These are phyloP conservation scores for Corinectria fuckeliana DNA, from an alignment of 2,329 filamentous ascomycete species.

Conservation along the genomic window DNA sequence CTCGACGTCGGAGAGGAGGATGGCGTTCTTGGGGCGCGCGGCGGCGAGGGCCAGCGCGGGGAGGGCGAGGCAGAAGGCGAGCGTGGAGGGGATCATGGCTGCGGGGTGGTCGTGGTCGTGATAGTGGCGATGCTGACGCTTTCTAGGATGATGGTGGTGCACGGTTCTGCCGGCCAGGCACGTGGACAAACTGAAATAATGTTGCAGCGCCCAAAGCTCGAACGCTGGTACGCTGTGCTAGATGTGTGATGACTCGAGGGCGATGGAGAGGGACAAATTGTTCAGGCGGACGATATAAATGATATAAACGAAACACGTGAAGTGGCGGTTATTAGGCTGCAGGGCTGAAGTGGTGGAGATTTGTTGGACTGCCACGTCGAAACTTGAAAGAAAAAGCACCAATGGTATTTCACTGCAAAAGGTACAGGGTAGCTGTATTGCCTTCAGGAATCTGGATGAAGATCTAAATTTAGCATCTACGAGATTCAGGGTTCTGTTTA, in stretches of 20 bases:
- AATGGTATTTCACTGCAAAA: background rate
- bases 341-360: background rate
- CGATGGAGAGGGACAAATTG: background rate
- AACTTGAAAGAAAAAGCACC: background rate
- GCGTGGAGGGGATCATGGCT: conserved; percentile 39
- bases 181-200: background rate
- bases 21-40: conserved; percentile 54
- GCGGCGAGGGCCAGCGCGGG: conserved; percentile 36
- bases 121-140: background rate
- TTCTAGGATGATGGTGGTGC: background rate
- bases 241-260: background rate
- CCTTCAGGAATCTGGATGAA: too few relatives aligned
- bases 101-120: conserved; percentile 9
- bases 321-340: background rate
- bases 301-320: background rate
- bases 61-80: conserved; percentile 33
- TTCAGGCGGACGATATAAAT: background rate
- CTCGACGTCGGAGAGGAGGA: conserved; percentile 69
- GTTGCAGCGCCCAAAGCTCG: background rate
- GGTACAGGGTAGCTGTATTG: background rate
- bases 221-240: background rate
- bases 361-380: background rate
- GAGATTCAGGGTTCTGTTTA: too few relatives aligned
- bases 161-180: background rate
- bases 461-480: too few relatives aligned